Evolutionary conservation across 208 protist species (phyloP).

Genomic region (Vickermania ingenoplastis): DNA sequence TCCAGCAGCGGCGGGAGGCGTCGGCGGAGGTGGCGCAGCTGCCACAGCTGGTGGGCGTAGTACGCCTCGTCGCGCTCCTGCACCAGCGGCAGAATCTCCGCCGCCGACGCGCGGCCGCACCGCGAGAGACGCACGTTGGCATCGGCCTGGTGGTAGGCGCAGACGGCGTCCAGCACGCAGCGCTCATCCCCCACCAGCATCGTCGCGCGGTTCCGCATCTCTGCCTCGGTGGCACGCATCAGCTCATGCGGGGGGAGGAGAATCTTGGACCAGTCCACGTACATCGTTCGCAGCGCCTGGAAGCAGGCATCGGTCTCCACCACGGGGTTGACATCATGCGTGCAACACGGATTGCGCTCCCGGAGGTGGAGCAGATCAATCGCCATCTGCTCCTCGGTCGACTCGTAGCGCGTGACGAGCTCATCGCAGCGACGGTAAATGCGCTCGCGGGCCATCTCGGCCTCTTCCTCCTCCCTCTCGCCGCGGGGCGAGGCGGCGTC

Average conservation of each 20-base stretch:
- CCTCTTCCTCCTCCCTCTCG: slow-evolving; percentile 12
- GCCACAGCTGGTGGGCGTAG: slow-evolving; percentile 39
- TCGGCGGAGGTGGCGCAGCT: slow-evolving; percentile 23
- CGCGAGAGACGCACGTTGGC: slow-evolving; percentile 28
- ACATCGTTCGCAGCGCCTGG: slow-evolving; percentile 21
- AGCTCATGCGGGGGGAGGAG: slow-evolving; percentile 12
- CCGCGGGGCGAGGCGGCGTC: slow-evolving; percentile 15
- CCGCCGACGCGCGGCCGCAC: slow-evolving; percentile 7
- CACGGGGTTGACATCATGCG: slow-evolving; percentile 50
- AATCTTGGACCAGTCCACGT: slow-evolving; percentile 32
- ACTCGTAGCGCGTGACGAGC: slow-evolving; percentile 22
- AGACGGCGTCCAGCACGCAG: slow-evolving; percentile 31
- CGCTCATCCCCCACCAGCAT: slow-evolving; percentile 43
- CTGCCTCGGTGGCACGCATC: slow-evolving; percentile 23
- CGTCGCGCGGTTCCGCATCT: slow-evolving; percentile 29
- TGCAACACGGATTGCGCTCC: slow-evolving; percentile 39
- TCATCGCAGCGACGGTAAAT: slow-evolving; percentile 8
- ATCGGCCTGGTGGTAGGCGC: slow-evolving; percentile 30
- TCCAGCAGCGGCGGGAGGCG: slow-evolving; percentile 9
- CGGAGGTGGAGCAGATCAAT: slow-evolving; percentile 21
- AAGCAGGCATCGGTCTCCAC: slow-evolving; percentile 45
- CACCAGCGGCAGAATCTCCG: slow-evolving; percentile 14
- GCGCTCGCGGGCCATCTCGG: slow-evolving; percentile 20
- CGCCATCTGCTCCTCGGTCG: slow-evolving; percentile 27
- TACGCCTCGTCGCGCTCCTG: slow-evolving; percentile 21